Evolutionary conservation across 2,329 filamentous ascomycete genomes (phyloP).

Genomic region (Fusarium sp.): DNA sequence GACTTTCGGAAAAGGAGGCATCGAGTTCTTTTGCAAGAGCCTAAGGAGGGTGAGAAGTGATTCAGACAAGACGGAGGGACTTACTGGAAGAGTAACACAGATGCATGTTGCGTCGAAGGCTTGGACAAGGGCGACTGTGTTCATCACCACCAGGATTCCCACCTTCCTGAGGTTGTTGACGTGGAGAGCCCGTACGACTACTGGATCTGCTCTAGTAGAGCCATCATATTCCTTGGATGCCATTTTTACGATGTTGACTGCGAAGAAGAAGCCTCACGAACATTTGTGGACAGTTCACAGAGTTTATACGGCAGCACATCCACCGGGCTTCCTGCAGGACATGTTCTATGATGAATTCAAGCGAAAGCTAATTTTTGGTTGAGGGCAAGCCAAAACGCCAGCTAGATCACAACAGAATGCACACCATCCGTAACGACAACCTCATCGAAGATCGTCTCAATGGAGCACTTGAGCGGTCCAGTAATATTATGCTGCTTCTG

Average conservation of each 20-base stretch:
- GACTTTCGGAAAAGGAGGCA: conserved; percentile 40
- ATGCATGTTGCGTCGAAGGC: conserved; percentile 47
- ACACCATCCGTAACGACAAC: not conserved
- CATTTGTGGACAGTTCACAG: not conserved
- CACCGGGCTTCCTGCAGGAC: not conserved
- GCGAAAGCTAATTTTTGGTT: not conserved
- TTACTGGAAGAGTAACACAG: conserved; percentile 46
- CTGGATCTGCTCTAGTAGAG: not conserved
- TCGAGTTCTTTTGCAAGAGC: conserved; percentile 42
- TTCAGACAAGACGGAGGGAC: not conserved
- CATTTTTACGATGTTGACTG: conserved; percentile 2
- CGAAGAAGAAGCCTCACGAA: not conserved
- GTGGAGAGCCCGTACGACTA: not conserved
- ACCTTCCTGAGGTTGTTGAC: conserved; percentile 18
- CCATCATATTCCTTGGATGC: not conserved
- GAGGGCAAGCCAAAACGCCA: not conserved
- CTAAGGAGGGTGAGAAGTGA: conserved; percentile 9
- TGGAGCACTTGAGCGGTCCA: conserved; percentile 30
- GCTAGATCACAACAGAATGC: not conserved
- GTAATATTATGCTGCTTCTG: conserved; percentile 36
- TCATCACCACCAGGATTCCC: conserved; percentile 38
- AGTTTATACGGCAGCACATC: not conserved
- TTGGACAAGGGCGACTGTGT: conserved; percentile 36
- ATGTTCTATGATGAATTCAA: not conserved
- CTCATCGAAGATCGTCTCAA: not conserved